Percentiles rank a stretch among this genome's conserved stretches.
These are phyloP conservation scores for Madurella fahalii DNA, from an alignment of 2,329 filamentous ascomycete genomes.

Conservation along the genomic window DNA sequence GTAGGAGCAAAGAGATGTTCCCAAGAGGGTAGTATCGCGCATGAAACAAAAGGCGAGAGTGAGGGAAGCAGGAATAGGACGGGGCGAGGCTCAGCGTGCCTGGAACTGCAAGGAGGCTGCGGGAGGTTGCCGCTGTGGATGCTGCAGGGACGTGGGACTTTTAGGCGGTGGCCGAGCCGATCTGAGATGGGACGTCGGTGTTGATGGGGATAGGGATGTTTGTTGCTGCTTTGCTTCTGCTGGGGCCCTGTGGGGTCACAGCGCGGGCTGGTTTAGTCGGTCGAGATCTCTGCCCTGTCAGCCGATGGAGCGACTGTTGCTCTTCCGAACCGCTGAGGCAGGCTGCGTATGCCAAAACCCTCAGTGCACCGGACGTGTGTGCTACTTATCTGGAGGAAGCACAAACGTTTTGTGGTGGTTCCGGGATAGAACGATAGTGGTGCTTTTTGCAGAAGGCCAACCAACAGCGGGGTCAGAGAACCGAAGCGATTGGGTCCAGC, in stretches of 20 bases:
- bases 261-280: not conserved
- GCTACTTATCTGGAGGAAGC: constrained; percentile 19
- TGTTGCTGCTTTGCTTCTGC: constrained; percentile 1
- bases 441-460: constrained; percentile 9
- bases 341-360: not conserved
- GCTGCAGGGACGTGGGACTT: constrained; percentile 23
- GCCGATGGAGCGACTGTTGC: not conserved
- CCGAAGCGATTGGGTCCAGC: constrained; percentile 22
- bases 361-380: constrained; percentile 6
- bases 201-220: constrained; percentile 1
- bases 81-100: constrained; percentile 6
- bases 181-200: constrained; percentile 14
- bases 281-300: not conserved
- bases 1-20: not conserved
- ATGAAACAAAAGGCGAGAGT: constrained; percentile 5
- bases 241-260: no score
- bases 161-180: constrained; percentile 13
- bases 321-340: not conserved
- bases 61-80: not conserved
- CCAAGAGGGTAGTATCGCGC: constrained; percentile 10
- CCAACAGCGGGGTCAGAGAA: constrained; percentile 26
- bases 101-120: constrained; percentile 7
- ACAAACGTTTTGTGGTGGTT: constrained; percentile 12
- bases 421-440: constrained; percentile 8
- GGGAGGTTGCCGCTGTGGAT: constrained; percentile 27